Percentiles rank a stretch among this genome's conserved stretches.
phyloP scores from a whole-genome alignment of 345 rosid genomes.

The Gossypium longicalyx region DNA sequence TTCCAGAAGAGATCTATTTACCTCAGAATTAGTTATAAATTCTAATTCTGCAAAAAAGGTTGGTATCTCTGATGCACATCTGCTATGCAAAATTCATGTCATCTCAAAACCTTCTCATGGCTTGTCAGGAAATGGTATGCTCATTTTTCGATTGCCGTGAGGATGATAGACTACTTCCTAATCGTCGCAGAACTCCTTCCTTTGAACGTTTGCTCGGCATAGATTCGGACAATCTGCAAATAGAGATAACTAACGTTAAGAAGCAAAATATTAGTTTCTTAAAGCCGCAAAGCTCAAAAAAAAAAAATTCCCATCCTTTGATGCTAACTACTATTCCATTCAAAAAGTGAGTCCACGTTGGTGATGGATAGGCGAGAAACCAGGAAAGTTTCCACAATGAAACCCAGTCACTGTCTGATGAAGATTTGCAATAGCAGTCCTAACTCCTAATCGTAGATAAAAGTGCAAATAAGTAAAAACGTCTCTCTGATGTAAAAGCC shows the following conservation, averaged over 20 bases:
- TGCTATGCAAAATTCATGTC: background rate
- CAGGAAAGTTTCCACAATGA: background rate
- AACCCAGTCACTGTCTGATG: background rate
- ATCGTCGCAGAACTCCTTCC: constrained; percentile 5
- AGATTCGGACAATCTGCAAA: background rate
- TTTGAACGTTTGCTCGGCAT: constrained; percentile 12
- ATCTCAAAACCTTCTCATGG: background rate
- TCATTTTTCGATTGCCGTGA: background rate
- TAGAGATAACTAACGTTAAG: background rate
- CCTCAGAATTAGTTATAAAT: constrained; percentile 1
- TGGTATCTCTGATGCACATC: background rate
- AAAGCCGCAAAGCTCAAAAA: background rate
- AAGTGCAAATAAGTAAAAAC: background rate
- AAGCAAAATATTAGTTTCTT: background rate
- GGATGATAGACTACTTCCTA: background rate
- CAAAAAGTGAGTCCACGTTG: constrained; percentile 2
- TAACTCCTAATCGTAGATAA: background rate
- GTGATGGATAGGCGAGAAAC: background rate
- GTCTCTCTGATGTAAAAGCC: background rate
- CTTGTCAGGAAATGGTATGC: background rate
- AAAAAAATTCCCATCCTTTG: background rate
- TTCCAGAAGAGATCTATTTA: constrained; percentile 12
- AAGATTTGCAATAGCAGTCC: background rate
- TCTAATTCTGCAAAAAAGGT: background rate
- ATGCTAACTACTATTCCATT: background rate